Evolutionary conservation across 148 eudicot species (phyloP), one percentile per base, ranked within the genome.

Genomic region (Silene latifolia): DNA sequence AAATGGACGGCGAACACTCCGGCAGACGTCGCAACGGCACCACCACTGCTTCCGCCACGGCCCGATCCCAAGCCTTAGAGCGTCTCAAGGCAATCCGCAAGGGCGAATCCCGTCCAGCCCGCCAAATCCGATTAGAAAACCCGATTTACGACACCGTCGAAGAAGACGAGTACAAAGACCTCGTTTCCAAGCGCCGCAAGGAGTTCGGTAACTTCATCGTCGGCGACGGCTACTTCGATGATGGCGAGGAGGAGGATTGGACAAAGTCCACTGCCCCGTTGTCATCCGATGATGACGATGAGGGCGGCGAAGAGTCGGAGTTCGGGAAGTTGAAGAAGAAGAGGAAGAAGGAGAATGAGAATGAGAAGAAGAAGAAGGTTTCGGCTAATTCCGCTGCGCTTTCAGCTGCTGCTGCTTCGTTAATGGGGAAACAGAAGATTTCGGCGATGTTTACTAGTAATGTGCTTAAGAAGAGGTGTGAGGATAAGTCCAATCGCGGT

Each of bases 171-270:
- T 95, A 95, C 85, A 85, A 87, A 5, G 76, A 79, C 5, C 79
- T 95, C 5, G 98, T 95, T n/a, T 89, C 93, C 0, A 87, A 86
- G 70, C 98, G 99, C 25, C 88, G 88, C 0, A 82, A 86, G 1
- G 98, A 88, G 67, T 81, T 74, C 74, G 35, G 87, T 35, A 87
- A 83, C 19, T 96, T 96, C 76, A 87, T 96, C 3, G 91, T 89
- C n/a, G n/a, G n/a, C n/a, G n/a, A n/a, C n/a, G 99, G 90, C 0
- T 90, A 92, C 72, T 80, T 87, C 7, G 99, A 96, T 24, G 90
- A 87, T 23, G 99, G 99, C 20, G 88, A 92, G 82, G 99, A 96
- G 62, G 99, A 90, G 74, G 99, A 96, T 44, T 96, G 99, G 99
- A 76, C 92, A 0, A 72, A 76, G 12, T 84, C 90, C 13, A 88